A percentile compares a stretch with the other conserved stretches of the same genome.
Evolutionary conservation across 2,329 filamentous ascomycete species (phyloP).

Genomic region (Zarea fungicola): DNA sequence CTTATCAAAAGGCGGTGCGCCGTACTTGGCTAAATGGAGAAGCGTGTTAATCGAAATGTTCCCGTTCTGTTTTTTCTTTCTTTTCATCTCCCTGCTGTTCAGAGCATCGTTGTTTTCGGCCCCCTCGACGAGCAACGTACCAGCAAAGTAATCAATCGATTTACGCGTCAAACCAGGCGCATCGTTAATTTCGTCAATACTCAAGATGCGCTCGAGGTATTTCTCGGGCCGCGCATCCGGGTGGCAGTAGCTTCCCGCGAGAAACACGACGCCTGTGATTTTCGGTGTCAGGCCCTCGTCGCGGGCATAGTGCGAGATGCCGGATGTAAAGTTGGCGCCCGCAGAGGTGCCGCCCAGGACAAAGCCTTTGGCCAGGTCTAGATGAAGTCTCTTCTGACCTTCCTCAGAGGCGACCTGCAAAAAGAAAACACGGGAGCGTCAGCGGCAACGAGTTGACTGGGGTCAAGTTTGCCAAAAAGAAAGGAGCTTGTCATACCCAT

Average conservation of each 20-base stretch:
- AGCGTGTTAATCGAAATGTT: too few relatives aligned
- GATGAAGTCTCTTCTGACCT: constrained; percentile 27
- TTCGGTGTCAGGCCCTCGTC: constrained; percentile 31
- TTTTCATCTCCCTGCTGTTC: too few relatives aligned
- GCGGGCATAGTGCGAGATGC: constrained; percentile 37
- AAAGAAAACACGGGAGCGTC: too few relatives aligned
- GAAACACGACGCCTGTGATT: constrained; percentile 41
- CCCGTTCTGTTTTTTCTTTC: too few relatives aligned
- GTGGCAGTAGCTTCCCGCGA: constrained; percentile 40
- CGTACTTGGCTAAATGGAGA: constrained; percentile 17
- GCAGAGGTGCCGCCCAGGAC: constrained; percentile 47
- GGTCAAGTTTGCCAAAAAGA: not conserved
- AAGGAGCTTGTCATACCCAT: constrained; percentile 18
- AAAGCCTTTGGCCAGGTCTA: constrained; percentile 39
- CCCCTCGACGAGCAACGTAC: too few relatives aligned
- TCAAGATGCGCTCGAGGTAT: constrained; percentile 28
- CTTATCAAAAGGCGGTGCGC: constrained; percentile 29
- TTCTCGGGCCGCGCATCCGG: constrained; percentile 33
- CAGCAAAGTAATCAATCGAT: constrained; percentile 30
- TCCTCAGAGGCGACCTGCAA: constrained; percentile 18
- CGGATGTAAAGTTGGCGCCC: constrained; percentile 46
- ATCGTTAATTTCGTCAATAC: constrained; percentile 32
- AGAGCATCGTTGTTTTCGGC: too few relatives aligned
- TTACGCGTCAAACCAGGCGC: constrained; percentile 30
- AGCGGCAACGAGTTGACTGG: too few relatives aligned